Evolutionary conservation across 106 monocot genomes (phyloP), one percentile per base, ranked within the genome.

Genomic region (Phalaenopsis equestris): DNA sequence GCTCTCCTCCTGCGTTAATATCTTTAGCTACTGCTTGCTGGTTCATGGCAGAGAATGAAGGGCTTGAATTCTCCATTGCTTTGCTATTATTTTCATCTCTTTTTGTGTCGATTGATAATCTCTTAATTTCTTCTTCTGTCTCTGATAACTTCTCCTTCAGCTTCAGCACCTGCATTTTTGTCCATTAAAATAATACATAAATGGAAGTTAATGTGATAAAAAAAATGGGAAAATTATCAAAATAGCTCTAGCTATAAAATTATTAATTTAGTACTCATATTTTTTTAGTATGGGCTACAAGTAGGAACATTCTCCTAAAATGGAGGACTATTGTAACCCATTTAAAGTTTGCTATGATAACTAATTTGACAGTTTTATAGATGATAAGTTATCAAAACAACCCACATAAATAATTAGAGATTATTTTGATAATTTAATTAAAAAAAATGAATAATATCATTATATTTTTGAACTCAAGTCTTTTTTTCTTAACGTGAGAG

Each of bases 161-260:
- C 4, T 65, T 65, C 64, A 65, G 64, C 64, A 65, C 64, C 64
- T 65, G 4, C 64, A 24, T 65, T 65, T 65, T 65, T 65, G 64
- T 65, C 2, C 3, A 21, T 24, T 8, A 65, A 65, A 65, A 65
- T 21, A 21, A 3, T 6, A 23, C 24, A 65, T 65, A 24, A 65
- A 52, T 12, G 52, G 14, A 52, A 12, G 52, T 52, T 52, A 12
- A 52, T 52, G 12, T 12, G 12, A 52, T 12, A 52, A 52, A 24
- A 11, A 21, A 65, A 6, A 7, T 64, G 7, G 3, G 57, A 30
- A 30, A 30, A 30, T 30, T 30, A 30, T 30, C 30, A 30, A 30
- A 30, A 30, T 30, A 30, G 30, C 0, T 30, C 30, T 30, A 30
- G 30, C 30, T 30, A 30, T 30, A 30, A 30, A 30, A 0, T 30